Percentiles rank a stretch among this genome's conserved stretches.
Evolutionary conservation across 2,329 filamentous ascomycete genomes (phyloP).

Genomic region (Didymella pinodella): DNA sequence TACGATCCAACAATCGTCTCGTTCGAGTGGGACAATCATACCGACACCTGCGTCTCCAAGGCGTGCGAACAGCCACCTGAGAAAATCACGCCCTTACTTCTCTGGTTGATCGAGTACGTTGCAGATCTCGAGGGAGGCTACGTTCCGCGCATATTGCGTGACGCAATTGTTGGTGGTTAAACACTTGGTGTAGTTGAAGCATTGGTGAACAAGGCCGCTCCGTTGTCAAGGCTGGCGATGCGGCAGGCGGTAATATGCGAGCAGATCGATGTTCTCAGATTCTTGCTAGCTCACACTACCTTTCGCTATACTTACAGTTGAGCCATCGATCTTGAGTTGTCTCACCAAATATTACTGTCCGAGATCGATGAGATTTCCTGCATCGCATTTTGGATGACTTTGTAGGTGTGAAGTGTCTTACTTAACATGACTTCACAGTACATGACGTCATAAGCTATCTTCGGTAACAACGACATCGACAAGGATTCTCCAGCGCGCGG

Average conservation of each 20-base stretch:
- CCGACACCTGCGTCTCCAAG: conserved; percentile 19
- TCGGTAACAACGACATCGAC: not conserved
- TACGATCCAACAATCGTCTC: conserved; percentile 13
- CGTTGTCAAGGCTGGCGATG: conserved; percentile 3
- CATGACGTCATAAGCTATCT: not conserved
- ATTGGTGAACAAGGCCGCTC: conserved; percentile 15
- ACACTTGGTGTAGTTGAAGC: conserved; percentile 13
- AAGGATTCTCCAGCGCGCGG: not conserved
- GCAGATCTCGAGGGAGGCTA: conserved; percentile 12
- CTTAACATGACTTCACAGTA: too few species aligned
- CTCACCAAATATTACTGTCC: too few species aligned
- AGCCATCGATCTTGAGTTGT: too few species aligned
- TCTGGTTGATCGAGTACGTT: conserved; percentile 16
- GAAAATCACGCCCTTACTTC: conserved; percentile 16
- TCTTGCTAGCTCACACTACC: not conserved
- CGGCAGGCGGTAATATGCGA: conserved; percentile 17
- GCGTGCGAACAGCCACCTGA: conserved; percentile 21
- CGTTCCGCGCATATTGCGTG: conserved; percentile 5
- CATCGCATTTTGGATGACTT: too few species aligned
- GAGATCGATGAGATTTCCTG: too few species aligned
- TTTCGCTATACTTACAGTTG: too few species aligned
- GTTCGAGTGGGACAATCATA: conserved; percentile 17
- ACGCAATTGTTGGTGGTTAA: conserved; percentile 11
- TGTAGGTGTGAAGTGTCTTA: too few species aligned
- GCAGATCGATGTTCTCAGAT: conserved; percentile 13